Base-by-base conservation (phyloP, 148 eudicot species). In the Pouteria glomerata region DNA sequence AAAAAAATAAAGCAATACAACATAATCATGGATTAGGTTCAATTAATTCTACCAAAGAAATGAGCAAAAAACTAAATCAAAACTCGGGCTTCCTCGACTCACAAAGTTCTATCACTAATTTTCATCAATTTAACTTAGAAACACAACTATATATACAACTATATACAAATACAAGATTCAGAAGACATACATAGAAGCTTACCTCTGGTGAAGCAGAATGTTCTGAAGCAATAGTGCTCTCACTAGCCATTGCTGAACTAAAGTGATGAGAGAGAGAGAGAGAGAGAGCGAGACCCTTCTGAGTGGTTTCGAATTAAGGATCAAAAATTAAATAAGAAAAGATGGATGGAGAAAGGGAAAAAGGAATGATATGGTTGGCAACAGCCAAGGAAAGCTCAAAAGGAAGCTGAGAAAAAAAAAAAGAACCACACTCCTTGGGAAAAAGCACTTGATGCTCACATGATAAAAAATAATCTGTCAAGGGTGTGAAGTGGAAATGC, bases 381-480 rank as follows among this genome's bases (percentile, higher is more conserved):
- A 81, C 21, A 70, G 33, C 35, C 57, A 39, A 63, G 27, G 73
- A 57, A 76, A 70, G 64, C 60, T 57, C 70, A 70, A 52, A 68
- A 62, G 71, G 71, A 62, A 51, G 15, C 42, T 47, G 73, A 24
- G 24, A 44, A 31, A 58, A 69, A 58, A 64, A 73, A 57, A 53
- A 31, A 52, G 56, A 42, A 64, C 55, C 58, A 42, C 69, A 56
- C 34, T 65, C 37, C 56, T 8, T 33, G 15, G 21, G n/a, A 31
- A 72, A 55, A 39, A 63, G 24, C 8, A 23, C 39, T 35, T 62
- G 35, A 24, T 65, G 42, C 45, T 72, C 84, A 81, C 81, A 77
- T 77, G 78, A 68, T n/a, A 48, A 31, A n/a, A n/a, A n/a, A 73
- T 81, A 73, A 81, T 70, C 84, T 81, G 84, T 81, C 84, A 77